Conservation (phyloP, 805 yeast genomes). For the Komagataella pseudopastoris region DNA sequence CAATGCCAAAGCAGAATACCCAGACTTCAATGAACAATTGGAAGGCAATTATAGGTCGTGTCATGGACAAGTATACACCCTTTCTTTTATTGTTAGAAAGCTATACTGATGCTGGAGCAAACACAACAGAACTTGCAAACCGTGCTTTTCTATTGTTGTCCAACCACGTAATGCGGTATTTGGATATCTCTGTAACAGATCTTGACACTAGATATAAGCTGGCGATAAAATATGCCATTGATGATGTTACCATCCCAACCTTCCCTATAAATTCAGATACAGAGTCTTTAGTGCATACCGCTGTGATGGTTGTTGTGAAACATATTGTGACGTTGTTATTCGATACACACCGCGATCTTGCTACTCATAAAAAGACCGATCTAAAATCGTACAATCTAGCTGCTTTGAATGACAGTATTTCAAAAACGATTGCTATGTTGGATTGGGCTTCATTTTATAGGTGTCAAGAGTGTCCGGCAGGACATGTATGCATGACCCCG, state of each 20-base stretch:
- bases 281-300: neutral
- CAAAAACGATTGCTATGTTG: neutral
- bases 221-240: neutral
- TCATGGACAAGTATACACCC: neutral
- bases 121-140: neutral
- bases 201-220: neutral
- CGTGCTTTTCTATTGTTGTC: neutral
- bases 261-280: neutral
- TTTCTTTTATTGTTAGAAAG: neutral
- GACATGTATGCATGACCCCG: neutral
- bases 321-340: neutral
- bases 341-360: neutral
- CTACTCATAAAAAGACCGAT: neutral
- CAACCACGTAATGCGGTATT: neutral
- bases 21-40: neutral
- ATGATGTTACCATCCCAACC: neutral
- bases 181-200: neutral
- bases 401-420: neutral
- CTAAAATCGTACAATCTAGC: neutral
- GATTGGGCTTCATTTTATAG: neutral
- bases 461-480: neutral
- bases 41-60: neutral
- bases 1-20: neutral
- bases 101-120: neutral
- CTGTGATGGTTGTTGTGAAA: neutral